phyloP scores from a whole-genome alignment of 768 basidiomycete species.

The Paxillus rubicundulus region DNA sequence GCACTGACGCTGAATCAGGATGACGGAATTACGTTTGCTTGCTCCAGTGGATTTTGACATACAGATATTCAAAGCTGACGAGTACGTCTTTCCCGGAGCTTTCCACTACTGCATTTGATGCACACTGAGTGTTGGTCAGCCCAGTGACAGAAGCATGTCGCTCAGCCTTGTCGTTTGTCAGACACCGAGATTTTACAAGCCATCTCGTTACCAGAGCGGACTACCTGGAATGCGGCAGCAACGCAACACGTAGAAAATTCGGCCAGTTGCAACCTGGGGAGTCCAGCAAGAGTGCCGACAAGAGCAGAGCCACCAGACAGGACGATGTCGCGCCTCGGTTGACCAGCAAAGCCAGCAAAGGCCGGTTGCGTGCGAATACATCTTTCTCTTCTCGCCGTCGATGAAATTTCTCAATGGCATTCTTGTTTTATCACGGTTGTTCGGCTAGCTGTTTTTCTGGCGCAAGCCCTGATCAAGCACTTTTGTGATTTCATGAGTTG shows the following conservation, averaged over 20 bases:
- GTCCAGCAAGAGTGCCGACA: slow-evolving; percentile 19
- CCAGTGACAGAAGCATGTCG: slow-evolving; percentile 66
- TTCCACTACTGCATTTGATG: not conserved
- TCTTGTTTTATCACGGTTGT: too few relatives aligned
- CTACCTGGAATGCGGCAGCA: slow-evolving; percentile 81
- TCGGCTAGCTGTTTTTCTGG: not conserved
- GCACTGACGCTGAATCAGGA: slow-evolving; percentile 41
- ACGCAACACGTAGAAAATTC: slow-evolving; percentile 74
- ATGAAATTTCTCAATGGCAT: slow-evolving; percentile 7
- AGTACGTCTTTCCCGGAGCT: slow-evolving; percentile 52
- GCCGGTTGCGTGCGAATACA: slow-evolving; percentile 21
- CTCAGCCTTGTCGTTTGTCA: slow-evolving; percentile 58
- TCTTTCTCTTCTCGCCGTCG: slow-evolving; percentile 27
- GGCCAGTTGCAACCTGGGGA: slow-evolving; percentile 49
- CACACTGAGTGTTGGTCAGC: slow-evolving; percentile 33
- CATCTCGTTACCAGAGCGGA: slow-evolving; percentile 73
- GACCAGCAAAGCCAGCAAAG: slow-evolving; percentile 27
- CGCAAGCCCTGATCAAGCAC: slow-evolving; percentile 5
- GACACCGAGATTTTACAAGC: slow-evolving; percentile 46
- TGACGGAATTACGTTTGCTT: slow-evolving; percentile 69
- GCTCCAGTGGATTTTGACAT: slow-evolving; percentile 84
- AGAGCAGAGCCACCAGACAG: slow-evolving; percentile 17
- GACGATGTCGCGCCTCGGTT: slow-evolving; percentile 25
- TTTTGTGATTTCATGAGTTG: slow-evolving; percentile 19
- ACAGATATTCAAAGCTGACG: slow-evolving; percentile 62